phyloP scores from a whole-genome alignment of 108 stramenopile genomes.

The Skeletonema costatum region DNA sequence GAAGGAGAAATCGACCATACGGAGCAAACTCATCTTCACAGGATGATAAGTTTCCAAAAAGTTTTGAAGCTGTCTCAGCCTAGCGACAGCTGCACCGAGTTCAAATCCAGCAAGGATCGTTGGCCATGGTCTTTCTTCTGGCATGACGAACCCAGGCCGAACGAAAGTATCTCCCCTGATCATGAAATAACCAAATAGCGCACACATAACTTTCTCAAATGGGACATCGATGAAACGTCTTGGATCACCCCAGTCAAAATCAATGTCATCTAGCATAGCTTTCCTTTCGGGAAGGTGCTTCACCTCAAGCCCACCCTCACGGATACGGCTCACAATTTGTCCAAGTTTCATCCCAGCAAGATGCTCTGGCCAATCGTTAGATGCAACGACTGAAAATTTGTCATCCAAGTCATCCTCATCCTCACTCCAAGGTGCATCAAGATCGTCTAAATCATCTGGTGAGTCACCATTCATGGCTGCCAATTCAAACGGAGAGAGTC shows the following conservation, averaged over 20 bases:
- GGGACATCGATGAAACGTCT: conserved; percentile 82
- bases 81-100: conserved; percentile 77
- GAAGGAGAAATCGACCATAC: conserved; percentile 89
- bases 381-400: conserved; percentile 27
- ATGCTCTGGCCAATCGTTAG: conserved; percentile 79
- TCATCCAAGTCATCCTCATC: conserved; percentile 25
- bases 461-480: conserved; percentile 53
- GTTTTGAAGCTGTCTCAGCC: conserved; percentile 80
- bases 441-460: conserved; percentile 48
- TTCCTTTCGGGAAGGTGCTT: conserved; percentile 82
- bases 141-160: conserved; percentile 82
- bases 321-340: conserved; percentile 71
- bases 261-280: conserved; percentile 78
- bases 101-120: conserved; percentile 80
- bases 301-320: conserved; percentile 88
- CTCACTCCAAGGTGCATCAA: conserved; percentile 37
- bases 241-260: conserved; percentile 91
- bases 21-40: conserved; percentile 79
- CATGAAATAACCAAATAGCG: conserved; percentile 80
- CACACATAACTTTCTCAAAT: conserved; percentile 90
- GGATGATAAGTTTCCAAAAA: conserved; percentile 87
- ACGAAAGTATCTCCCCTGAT: conserved; percentile 90
- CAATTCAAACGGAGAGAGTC: conserved; percentile 45
- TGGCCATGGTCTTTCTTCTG: conserved; percentile 93
- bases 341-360: conserved; percentile 83